Evolutionary conservation across 805 yeast species (phyloP), one percentile per base, ranked within the genome.

Genomic region (Candida endomychidarum): DNA sequence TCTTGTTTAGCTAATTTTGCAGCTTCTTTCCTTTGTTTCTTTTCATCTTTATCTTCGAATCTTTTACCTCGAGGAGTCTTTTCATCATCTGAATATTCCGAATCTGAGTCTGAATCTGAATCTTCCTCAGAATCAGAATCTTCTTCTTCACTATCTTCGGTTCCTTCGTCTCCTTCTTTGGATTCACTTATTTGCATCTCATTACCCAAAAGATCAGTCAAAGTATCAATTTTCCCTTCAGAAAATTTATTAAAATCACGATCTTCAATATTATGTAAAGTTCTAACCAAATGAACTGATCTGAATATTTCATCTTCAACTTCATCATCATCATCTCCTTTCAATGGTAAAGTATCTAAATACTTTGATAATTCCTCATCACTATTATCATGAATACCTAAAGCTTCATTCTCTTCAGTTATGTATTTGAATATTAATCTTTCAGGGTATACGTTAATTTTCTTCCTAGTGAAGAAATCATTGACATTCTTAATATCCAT

Each of bases 401-500:
- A 62, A 23, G 52, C 50, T 27, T 65, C 64, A 40, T 66, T 65
- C 11, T 63, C 59, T 40, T 75, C 83, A 37, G 78, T 83, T 18
- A 89, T 79, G 56, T 85, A 87, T 54, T 80, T 80, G 66, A 91
- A 93, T 16, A 93, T 74, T 22, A 79, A 70, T 45, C 95, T 74
- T 60, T 93, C 98, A 3, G 95, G 78, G 51, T 85, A 84, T 11
- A 87, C 83, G 37, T 77, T 75, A 29, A 90, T 86, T 58, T 83
- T 80, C 52, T 75, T 76, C 45, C 81, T 73, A 43, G 74, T 72
- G 54, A 93, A 93, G 60, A 83, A 93, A 52, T 86, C 93, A 56
- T 91, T 93, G 17, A 91, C 86, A 56, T 93, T 93, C 60, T 91
- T 93, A 56, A 93, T 90, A 64, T 93, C 99, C 99, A 93, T 93